phyloP scores from a whole-genome alignment of 2,329 filamentous ascomycete species.

The Celoporthe dispersa region DNA sequence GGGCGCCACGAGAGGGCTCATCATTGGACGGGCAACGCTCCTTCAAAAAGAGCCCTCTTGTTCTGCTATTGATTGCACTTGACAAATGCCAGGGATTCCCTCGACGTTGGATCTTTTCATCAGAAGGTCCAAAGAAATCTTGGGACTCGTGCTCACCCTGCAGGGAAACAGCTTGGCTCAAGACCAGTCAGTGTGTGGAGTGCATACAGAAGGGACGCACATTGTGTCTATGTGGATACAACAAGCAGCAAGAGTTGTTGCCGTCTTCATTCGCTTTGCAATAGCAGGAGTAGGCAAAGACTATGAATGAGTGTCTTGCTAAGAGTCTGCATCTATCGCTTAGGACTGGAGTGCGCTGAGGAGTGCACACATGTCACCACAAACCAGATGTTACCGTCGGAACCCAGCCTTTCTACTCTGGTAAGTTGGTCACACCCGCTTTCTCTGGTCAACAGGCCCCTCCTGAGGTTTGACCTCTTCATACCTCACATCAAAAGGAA shows the following conservation, averaged over 20 bases:
- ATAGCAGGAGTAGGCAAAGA: too few species aligned
- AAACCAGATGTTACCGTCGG: neutral
- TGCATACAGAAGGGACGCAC: too few species aligned
- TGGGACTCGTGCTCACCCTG: too few species aligned
- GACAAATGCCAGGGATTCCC: neutral
- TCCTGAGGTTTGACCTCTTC: neutral
- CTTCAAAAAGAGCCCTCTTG: neutral
- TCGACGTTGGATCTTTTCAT: neutral
- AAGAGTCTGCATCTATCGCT: too few species aligned
- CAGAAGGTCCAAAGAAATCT: neutral
- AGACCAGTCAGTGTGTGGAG: too few species aligned
- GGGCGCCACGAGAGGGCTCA: neutral
- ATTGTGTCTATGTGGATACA: neutral
- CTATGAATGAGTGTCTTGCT: neutral
- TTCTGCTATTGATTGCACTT: neutral
- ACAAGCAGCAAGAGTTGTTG: neutral
- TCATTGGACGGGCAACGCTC: neutral
- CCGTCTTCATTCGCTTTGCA: neutral
- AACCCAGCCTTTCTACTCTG: neutral
- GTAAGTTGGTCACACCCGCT: neutral
- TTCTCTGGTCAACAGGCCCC: neutral
- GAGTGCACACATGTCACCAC: neutral
- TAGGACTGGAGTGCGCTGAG: neutral
- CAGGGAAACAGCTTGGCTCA: too few species aligned
- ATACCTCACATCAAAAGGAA: constrained; percentile 18